Conservation (phyloP, 257 asterid species). For the Petrea volubilis region DNA sequence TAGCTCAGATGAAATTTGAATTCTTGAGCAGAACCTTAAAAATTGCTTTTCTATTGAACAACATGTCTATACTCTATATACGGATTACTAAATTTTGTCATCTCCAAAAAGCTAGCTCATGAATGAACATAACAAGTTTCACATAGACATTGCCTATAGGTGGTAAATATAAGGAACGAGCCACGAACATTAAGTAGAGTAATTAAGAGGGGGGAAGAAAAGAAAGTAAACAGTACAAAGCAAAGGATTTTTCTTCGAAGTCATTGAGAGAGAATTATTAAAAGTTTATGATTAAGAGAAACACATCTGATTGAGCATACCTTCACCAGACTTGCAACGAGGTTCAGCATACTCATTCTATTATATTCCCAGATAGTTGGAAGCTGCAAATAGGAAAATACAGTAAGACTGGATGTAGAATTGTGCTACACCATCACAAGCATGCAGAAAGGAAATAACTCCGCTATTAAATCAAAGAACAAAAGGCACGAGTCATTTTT, state of each 20-base stretch:
- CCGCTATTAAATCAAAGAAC: not conserved
- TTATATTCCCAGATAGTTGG: slow-evolving; percentile 77
- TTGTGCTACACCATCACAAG: not conserved
- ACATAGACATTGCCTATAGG: not conserved
- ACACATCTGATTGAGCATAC: slow-evolving; percentile 35
- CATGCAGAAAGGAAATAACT: slow-evolving; percentile 1
- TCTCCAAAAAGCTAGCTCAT: not conserved
- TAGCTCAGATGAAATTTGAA: not conserved
- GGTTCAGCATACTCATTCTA: slow-evolving; percentile 83
- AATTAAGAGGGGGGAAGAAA: not conserved
- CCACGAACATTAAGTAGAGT: not conserved
- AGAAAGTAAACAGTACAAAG: not conserved
- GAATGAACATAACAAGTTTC: not conserved
- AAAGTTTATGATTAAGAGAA: not conserved
- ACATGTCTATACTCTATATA: not conserved
- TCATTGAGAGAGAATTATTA: not conserved
- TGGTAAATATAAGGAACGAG: not conserved
- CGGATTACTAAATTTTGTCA: not conserved
- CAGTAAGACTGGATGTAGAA: slow-evolving; percentile 2
- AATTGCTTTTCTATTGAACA: not conserved
- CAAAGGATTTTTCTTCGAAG: not conserved
- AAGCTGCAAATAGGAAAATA: slow-evolving; percentile 53
- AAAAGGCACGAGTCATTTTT: not conserved
- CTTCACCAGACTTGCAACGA: slow-evolving; percentile 75
- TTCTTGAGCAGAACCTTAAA: not conserved